Base-by-base conservation (phyloP, 768 basidiomycete genomes). In the Kwoniella sp. region DNA sequence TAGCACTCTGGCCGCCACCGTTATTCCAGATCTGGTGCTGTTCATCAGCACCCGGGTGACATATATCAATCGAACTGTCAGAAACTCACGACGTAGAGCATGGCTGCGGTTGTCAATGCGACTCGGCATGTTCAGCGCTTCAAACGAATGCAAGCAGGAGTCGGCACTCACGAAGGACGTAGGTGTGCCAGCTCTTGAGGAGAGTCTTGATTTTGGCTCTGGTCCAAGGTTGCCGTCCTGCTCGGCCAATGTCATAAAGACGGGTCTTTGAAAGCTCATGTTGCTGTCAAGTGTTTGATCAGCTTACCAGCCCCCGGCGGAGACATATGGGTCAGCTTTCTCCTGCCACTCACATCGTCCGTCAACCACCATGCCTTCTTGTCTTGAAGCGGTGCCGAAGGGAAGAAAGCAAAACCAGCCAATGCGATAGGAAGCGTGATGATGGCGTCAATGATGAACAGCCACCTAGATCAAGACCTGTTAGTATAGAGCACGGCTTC, bases 381-480 rank as follows among this genome's bases (percentile, higher is more conserved):
- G 29, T 65, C 68, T 25, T 62, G 56, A 17, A 53, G 41, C 7
- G 70, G 70, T 1, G 61, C 54, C 7, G 58, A 58, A 12, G 71
- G 71, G 17, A 69, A 63, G 64, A 73, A 65, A n/a, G 61, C 37
- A 41, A 61, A 58, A 0, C 68, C 71, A 3, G 70, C 17, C 15
- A 68, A 8, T 2, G 68, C 66, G 54, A 73, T 70, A 7, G 71
- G 65, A 13, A 69, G 38, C 17, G 64, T 59, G 28, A 65, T 65
- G 34, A 72, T 61, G 7, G 47, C 59, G 25, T 68, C 59, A 29
- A 68, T 65, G 56, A 68, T 68, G 47, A 71, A 71, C 0, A 71
- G 45, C 66, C 67, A 71, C n/a, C 59, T 58, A 1, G 25, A 58
- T 7, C 12, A 13, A 41, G 13, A 57, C 28, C n/a, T n/a, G 7